Evolutionary conservation across 805 yeast species (phyloP), one percentile per base, ranked within the genome.

Genomic region (Yamadazyma scolyti): DNA sequence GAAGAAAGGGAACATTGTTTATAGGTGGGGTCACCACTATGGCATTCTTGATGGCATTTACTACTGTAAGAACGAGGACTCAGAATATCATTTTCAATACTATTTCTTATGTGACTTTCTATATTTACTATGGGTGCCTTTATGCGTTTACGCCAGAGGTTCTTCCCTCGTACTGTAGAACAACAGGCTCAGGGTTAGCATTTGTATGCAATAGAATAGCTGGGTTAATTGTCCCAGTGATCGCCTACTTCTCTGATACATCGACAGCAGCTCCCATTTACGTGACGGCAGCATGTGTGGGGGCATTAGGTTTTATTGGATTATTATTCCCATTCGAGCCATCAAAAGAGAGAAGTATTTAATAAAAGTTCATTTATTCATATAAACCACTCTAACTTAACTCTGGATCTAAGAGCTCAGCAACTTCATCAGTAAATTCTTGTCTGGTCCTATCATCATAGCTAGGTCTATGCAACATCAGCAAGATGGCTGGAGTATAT

Each of bases 21-120:
- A 55, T 72, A 33, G 79, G 82, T 20, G 72, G 77, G 4, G 12
- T 77, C 3, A 42, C 70, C 16, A 60, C 77, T 1, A 77, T 77
- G 71, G 74, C 73, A 2, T 65, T 78, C 31, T 48, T 79, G 31
- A 76, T 77, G 50, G 79, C 77, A 25, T 77, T 75, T 46, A 78
- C 84, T 11, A 68, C 76, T 1, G 77, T 75, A 9, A 65, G 69
- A 50, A 69, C 78, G 0, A 58, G 71, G 30, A 54, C 66, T 18
- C 55, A 59, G 13, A 50, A 58, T 41, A 49, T 58, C 29, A 67
- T 54, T 4, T 73, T 63, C 46, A 74, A 73, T 43, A 71, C 76
- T 11, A 71, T 73, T 12, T 72, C 79, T 16, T 73, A 70, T 48
- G 55, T 74, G 34, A 42, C 48, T 37, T 50, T 25, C 45, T 58